Conservation (phyloP, 2,329 filamentous ascomycete species). For the Alternaria panax region DNA sequence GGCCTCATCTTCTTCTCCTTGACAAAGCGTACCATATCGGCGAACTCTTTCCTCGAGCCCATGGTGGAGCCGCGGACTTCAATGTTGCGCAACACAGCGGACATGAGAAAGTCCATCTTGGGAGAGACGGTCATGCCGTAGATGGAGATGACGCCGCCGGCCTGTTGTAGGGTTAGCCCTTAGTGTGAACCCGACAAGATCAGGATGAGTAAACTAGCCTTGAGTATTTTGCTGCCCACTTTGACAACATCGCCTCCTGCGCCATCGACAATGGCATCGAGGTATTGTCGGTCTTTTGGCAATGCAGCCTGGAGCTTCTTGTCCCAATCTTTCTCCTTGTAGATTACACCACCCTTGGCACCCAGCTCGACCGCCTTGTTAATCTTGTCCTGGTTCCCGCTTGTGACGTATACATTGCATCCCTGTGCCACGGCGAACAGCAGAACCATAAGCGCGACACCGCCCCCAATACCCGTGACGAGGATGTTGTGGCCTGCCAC, state of each 20-base stretch:
- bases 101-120: slow-evolving; percentile 86
- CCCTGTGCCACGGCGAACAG: slow-evolving; percentile 78
- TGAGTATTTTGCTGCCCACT: slow-evolving; percentile 72
- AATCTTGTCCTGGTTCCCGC: slow-evolving; percentile 77
- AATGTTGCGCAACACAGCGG: slow-evolving; percentile 83
- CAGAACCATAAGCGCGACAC: slow-evolving; percentile 83
- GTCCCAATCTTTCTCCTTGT: slow-evolving; percentile 82
- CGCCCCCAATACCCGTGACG: slow-evolving; percentile 90
- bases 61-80: slow-evolving; percentile 88
- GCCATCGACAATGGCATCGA: slow-evolving; percentile 90
- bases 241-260: slow-evolving; percentile 85
- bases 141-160: slow-evolving; percentile 80
- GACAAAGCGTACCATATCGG: slow-evolving; percentile 89
- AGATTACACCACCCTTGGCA: slow-evolving; percentile 81
- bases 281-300: slow-evolving; percentile 68
- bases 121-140: slow-evolving; percentile 93
- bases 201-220: slow-evolving; percentile 50
- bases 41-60: slow-evolving; percentile 88
- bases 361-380: slow-evolving; percentile 74
- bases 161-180: slow-evolving; percentile 40
- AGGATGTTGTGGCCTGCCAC: slow-evolving; percentile 75
- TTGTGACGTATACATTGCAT: slow-evolving; percentile 82
- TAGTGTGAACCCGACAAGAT: neutral
- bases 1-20: slow-evolving; percentile 75
- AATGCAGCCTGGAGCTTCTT: slow-evolving; percentile 71